phyloP scores from a whole-genome alignment of 805 yeast species.

The Suhomyces canberraensis region DNA sequence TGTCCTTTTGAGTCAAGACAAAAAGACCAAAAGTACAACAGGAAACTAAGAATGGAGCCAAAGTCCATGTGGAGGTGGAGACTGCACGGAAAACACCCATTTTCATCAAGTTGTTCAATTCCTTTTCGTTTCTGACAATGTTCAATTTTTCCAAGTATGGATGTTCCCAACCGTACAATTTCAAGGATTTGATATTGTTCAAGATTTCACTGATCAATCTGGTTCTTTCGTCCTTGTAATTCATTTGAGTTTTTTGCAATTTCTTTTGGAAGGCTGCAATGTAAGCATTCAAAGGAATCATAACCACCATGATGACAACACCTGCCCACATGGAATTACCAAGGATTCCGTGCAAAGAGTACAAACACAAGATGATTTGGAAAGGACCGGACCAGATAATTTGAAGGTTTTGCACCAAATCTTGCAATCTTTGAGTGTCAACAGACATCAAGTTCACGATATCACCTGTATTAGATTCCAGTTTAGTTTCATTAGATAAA shows the following conservation, averaged over 20 bases:
- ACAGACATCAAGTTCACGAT: conserved; percentile 93
- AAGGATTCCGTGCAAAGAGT: conserved; percentile 65
- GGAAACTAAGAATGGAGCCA: conserved; percentile 87
- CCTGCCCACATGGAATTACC: conserved; percentile 98
- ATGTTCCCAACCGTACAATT: conserved; percentile 92
- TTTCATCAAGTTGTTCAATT: conserved; percentile 68
- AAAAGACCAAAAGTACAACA: conserved; percentile 86
- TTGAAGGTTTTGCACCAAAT: conserved; percentile 72
- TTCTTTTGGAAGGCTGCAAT: conserved; percentile 66
- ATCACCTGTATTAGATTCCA: conserved; percentile 80
- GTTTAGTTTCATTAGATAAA: conserved; percentile 69
- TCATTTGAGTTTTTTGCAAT: conserved; percentile 84
- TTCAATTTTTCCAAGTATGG: conserved; percentile 75
- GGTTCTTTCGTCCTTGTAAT: conserved; percentile 86
- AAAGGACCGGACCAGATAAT: conserved; percentile 92
- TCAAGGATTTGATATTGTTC: conserved; percentile 87
- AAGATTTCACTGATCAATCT: conserved; percentile 83
- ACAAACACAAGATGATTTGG: conserved; percentile 74
- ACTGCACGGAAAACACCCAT: conserved; percentile 73
- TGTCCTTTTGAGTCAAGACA: conserved; percentile 50
- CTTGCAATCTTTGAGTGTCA: conserved; percentile 86
- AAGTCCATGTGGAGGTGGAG: conserved; percentile 71
- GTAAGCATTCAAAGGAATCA: conserved; percentile 76
- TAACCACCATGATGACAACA: conserved; percentile 68
- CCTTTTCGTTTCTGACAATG: conserved; percentile 84